Percentiles rank a stretch among this genome's conserved stretches.
phyloP scores from a whole-genome alignment of 129 eudicot species.

The Rutidosis leptorrhynchoides region DNA sequence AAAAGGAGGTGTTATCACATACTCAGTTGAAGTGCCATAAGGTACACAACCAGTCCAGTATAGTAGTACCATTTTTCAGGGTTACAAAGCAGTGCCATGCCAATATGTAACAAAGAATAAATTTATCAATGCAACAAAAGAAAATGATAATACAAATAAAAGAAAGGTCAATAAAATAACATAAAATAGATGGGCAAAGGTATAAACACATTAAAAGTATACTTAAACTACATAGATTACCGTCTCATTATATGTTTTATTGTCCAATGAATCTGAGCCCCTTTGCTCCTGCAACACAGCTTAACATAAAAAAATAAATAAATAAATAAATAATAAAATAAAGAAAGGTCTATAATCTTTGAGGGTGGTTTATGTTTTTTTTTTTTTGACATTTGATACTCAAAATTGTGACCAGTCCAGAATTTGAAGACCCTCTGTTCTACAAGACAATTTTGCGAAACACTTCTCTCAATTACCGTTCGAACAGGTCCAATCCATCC shows the following conservation, averaged over 20 bases:
- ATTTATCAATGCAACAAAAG: conserved; percentile 18
- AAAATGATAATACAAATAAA: conserved; percentile 3
- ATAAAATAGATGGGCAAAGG: conserved; percentile 30
- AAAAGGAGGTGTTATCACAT: no score
- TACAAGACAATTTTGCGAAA: no score
- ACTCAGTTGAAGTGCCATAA: no score
- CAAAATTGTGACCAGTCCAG: conserved; percentile 39
- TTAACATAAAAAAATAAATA: conserved; percentile 20
- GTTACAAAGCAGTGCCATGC: neutral
- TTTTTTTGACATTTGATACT: conserved; percentile 21
- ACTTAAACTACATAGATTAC: conserved; percentile 25
- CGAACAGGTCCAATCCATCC: no score
- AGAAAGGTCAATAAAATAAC: conserved; percentile 21
- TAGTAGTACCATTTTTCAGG: neutral
- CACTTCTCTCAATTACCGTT: no score
- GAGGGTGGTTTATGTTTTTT: neutral
- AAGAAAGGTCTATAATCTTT: conserved; percentile 1
- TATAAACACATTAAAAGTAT: conserved; percentile 25
- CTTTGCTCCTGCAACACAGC: conserved; percentile 11
- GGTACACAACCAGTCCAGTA: no score
- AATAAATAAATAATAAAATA: no score
- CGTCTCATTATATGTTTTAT: conserved; percentile 17
- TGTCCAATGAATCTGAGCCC: conserved; percentile 14
- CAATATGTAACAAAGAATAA: conserved; percentile 23
- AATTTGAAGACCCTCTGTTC: conserved; percentile 62